Base-by-base conservation (phyloP, 768 basidiomycete genomes). In the Chalciporus sphaerocephalus region DNA sequence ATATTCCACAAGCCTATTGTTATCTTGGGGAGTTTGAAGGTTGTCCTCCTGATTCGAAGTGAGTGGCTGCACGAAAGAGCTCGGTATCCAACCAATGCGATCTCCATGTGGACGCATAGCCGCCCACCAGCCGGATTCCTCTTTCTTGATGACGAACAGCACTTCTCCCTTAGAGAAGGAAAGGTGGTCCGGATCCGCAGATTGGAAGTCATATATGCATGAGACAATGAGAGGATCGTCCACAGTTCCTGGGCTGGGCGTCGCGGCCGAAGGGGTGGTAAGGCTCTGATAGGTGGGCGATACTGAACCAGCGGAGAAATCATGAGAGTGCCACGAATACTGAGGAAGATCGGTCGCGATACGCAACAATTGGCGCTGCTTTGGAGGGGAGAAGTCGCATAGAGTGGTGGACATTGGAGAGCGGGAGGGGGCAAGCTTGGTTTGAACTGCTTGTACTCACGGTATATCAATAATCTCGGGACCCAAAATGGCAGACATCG, bases 121-220 rank as follows among this genome's bases (percentile, higher is more conserved):
- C 16, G 84, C 87, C 85, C 87, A 90, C 87, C 87, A 90, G 9
- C 88, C 87, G 2, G 81, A 77, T 11, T 75, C 72, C 61, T 88
- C 85, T 61, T 78, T 73, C 62, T 80, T 80, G 36, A 90, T 70
- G 41, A 90, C 69, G 18, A 78, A 75, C 22, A 91, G 65, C 17
- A 88, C 75, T 51, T 89, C 87, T 50, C 79, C 78, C 66, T 77
- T 76, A 32, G 64, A 65, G 62, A 90, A 87, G 4, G 76, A 66
- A 15, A 89, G 71, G 45, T 82, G 79, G 54, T 74, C 75, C 13
- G 71, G 63, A 52, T 88, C 88, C 18, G 74, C 67, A 3, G 85
- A 76, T 18, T 70, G 59, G 55, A 85, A 89, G 64, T 88, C 84
- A 57, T 81, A 75, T 60, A 85, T 67, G 64, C 85, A 86, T 7